Percentiles rank a stretch among this genome's conserved stretches.
Evolutionary conservation across 257 asterid genomes (phyloP).

Genomic region (Striga asiatica): DNA sequence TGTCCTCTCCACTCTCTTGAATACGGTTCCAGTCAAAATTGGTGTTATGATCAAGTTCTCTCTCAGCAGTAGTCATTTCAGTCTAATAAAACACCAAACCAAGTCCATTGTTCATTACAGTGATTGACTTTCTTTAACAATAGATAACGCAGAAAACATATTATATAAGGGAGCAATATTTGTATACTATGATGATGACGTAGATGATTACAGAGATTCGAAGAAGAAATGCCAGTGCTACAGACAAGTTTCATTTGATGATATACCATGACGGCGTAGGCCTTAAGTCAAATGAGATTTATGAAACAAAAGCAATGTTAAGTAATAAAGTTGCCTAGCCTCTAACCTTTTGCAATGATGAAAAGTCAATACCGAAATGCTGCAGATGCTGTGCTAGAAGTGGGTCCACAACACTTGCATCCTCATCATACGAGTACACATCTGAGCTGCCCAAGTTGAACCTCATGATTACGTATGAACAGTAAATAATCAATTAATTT

Average conservation of each 20-base stretch:
- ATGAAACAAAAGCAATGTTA: constrained; percentile 4
- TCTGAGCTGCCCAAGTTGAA: constrained; percentile 96
- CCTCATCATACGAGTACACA: constrained; percentile 94
- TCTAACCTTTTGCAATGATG: constrained; percentile 90
- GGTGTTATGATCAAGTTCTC: constrained; percentile 93
- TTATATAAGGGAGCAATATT: not conserved
- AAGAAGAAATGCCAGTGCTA: not conserved
- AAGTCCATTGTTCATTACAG: constrained; percentile 2
- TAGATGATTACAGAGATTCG: not conserved
- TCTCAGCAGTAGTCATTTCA: constrained; percentile 97
- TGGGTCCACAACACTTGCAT: constrained; percentile 85
- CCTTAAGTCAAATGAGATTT: not conserved
- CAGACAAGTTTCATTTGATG: constrained; percentile 2
- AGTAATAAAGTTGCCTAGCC: constrained; percentile 17
- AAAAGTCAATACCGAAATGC: constrained; percentile 93
- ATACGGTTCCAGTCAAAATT: constrained; percentile 97
- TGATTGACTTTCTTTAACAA: not conserved
- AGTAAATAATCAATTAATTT: constrained; percentile 9
- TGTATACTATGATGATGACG: not conserved
- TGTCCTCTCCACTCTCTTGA: constrained; percentile 91
- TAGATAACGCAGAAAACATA: not conserved
- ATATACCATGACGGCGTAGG: constrained; percentile 2
- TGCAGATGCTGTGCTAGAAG: constrained; percentile 88
- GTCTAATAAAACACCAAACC: constrained; percentile 39
- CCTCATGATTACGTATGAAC: constrained; percentile 43